Evolutionary conservation across 495 filamentous ascomycete genomes (phyloP), one percentile per base, ranked within the genome.

Genomic region (Astrocystis sublimbata): DNA sequence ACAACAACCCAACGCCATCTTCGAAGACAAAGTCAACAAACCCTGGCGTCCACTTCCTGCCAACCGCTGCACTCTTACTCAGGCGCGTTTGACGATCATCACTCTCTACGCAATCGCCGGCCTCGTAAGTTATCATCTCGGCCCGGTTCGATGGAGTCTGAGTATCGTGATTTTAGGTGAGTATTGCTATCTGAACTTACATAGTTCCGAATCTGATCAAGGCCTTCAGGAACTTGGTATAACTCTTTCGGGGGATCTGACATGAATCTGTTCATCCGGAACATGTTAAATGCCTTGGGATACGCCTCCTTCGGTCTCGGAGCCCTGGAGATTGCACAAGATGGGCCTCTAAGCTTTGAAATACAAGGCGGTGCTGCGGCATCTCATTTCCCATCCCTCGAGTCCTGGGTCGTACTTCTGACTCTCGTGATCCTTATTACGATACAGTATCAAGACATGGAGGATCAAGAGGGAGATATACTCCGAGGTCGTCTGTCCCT

Each of bases 391-490:
- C 43, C 43, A 28, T 4, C 21, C 21, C 67, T 46, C 21, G 42
- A 36, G 12, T 58, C 54, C 8, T 86, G 83, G 83, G 54, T 80
- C 2, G 56, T 43, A 0, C 75, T 84, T 2, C 68, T 82, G 19
- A 63, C 69, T 19, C 63, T 61, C 6, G 68, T 81, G n/a, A 71
- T 85, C 30, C 67, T 78, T 21, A 76, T 75, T 1, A 85, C 82
- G 10, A 65, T 84, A 33, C 79, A 84, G 9, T 61, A 76, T 0
- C 81, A 85, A 65, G 82, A 85, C 61, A 66, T 85, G 31, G 66
- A 72, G 9, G 81, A 85, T 53, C 73, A 77, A 53, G 68, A 62
- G 10, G 83, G 83, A 3, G 83, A 85, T 52, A 35, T 42, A 5
- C 62, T 68, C 3, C 67, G 78, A 3, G 76, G 74, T 2, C 70